These are phyloP conservation scores for Berkeleyomyces basicola DNA, from an alignment of 2,329 filamentous ascomycete species.

Conservation along the genomic window DNA sequence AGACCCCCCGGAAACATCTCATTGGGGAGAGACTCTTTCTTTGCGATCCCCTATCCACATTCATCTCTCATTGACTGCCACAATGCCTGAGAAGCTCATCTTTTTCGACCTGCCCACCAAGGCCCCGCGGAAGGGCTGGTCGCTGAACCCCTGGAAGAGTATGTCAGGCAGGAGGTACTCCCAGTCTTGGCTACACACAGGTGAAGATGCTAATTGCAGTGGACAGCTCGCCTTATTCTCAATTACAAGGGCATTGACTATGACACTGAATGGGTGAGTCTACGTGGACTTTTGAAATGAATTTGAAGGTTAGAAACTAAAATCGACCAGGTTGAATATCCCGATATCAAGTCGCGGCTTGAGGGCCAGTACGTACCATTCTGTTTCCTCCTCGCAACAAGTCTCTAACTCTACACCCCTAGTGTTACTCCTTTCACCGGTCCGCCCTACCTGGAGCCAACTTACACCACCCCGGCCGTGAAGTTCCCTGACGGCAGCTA, in stretches of 20 bases:
- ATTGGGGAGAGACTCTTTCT: no score
- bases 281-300: slow-evolving; percentile 46
- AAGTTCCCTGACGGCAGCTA: slow-evolving; percentile 38
- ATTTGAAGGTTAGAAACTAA: slow-evolving; percentile 29
- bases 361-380: slow-evolving; percentile 31
- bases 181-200: not conserved
- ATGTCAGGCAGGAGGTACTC: slow-evolving; percentile 12
- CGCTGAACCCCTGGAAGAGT: slow-evolving; percentile 58
- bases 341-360: slow-evolving; percentile 41
- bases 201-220: slow-evolving; percentile 5
- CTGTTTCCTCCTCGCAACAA: not conserved
- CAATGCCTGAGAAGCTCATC: slow-evolving; percentile 24
- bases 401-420: not conserved
- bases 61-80: no score
- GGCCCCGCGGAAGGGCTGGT: slow-evolving; percentile 36
- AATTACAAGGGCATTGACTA: slow-evolving; percentile 55
- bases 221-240: slow-evolving; percentile 42
- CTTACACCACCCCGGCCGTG: slow-evolving; percentile 41
- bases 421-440: slow-evolving; percentile 26
- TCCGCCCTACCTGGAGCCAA: slow-evolving; percentile 15
- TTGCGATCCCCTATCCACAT: not conserved
- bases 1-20: no score
- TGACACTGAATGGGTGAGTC: slow-evolving; percentile 43
- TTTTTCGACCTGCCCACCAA: slow-evolving; percentile 48
- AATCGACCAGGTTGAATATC: slow-evolving; percentile 38